phyloP scores from a whole-genome alignment of 805 yeast genomes.

The Candida ortonii region DNA sequence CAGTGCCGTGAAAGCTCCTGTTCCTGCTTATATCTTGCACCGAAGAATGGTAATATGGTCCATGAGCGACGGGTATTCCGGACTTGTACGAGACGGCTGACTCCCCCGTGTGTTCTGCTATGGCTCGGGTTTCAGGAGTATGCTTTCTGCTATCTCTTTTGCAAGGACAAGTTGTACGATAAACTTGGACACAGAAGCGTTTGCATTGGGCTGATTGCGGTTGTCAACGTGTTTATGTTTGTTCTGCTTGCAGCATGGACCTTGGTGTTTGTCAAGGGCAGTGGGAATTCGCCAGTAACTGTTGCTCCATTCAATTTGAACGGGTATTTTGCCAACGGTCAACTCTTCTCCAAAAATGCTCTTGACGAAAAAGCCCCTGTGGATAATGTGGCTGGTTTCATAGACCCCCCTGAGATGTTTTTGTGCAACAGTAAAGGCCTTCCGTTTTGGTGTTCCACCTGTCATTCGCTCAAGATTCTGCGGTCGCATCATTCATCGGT shows the following conservation, averaged over 20 bases:
- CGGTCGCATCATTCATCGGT: constrained; percentile 70
- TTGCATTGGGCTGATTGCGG: constrained; percentile 34
- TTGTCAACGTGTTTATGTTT: constrained; percentile 28
- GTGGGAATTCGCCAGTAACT: constrained; percentile 46
- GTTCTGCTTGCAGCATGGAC: constrained; percentile 42
- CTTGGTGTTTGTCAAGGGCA: constrained; percentile 47
- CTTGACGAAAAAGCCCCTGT: constrained; percentile 8
- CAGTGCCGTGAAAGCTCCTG: no score
- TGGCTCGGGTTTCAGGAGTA: constrained; percentile 29
- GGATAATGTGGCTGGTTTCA: constrained; percentile 17
- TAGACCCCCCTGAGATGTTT: constrained; percentile 56
- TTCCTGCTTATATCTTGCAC: no score
- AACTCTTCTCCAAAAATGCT: constrained; percentile 2
- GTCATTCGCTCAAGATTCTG: constrained; percentile 62
- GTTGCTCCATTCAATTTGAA: constrained; percentile 36
- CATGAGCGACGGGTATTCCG: neutral
- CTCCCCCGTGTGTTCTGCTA: constrained; percentile 16
- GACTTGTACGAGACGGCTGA: neutral
- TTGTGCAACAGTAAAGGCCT: constrained; percentile 69
- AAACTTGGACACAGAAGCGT: constrained; percentile 36
- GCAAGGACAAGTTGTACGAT: constrained; percentile 36
- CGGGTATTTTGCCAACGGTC: constrained; percentile 24
- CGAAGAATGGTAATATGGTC: no score
- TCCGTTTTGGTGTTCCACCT: constrained; percentile 71
- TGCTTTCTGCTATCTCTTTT: constrained; percentile 29